Conservation (phyloP, 176 grass and related monocot species). For the Oryza rufipogon region DNA sequence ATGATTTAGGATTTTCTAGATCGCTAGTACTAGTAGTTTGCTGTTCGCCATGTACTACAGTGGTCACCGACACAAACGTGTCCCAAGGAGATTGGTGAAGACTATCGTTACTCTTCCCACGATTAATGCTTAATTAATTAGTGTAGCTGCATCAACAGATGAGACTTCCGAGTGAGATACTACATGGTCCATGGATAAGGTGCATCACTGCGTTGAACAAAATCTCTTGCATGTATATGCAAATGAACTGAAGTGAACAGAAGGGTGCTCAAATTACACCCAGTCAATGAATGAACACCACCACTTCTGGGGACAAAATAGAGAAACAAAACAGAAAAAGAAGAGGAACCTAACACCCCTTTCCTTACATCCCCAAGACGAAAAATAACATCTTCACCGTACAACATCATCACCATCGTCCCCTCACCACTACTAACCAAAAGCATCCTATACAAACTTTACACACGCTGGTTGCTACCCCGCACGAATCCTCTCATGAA, state of each 20-base stretch:
- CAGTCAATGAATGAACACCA: conserved; percentile 74
- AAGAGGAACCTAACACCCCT: conserved; percentile 49
- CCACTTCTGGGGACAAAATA: conserved; percentile 27
- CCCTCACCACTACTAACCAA: conserved; percentile 34
- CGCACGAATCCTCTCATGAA: conserved; percentile 51
- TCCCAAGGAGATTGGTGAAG: neutral
- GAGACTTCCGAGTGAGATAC: neutral
- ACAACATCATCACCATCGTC: conserved; percentile 40
- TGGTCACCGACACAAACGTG: neutral
- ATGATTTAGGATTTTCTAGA: neutral
- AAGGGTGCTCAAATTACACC: conserved; percentile 84
- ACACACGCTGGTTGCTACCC: conserved; percentile 61
- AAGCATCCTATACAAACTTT: conserved; percentile 82
- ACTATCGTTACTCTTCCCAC: neutral
- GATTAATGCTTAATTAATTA: neutral
- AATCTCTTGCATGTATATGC: conserved; percentile 43
- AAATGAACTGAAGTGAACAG: conserved; percentile 43
- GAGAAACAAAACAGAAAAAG: conserved; percentile 31
- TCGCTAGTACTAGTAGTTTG: neutral
- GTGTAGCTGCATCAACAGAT: neutral
- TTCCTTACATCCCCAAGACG: conserved; percentile 38
- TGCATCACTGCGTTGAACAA: conserved; percentile 7
- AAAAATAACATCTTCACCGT: conserved; percentile 28
- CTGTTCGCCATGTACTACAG: neutral
- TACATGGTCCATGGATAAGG: neutral